Evolutionary conservation across 345 rosid species (phyloP).

Genomic region (Rhodamnia argentea): DNA sequence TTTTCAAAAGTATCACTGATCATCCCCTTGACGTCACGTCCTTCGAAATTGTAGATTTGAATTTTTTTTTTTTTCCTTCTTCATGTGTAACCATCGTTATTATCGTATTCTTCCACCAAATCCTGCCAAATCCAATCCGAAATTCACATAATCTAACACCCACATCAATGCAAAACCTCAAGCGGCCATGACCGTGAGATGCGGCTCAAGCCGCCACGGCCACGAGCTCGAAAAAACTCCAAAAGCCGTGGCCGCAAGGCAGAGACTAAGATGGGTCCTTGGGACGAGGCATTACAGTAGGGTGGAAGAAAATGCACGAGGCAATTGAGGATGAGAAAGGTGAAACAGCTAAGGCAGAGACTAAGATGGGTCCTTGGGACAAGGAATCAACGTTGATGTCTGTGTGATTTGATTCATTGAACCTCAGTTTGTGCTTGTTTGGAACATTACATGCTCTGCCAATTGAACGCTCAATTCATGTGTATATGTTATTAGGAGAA

Average conservation of each 20-base stretch:
- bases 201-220: neutral
- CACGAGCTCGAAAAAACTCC: neutral
- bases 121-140: neutral
- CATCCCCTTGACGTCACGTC: rapidly evolving
- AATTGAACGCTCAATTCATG: neutral
- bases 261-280: too few species aligned
- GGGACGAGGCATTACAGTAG: neutral
- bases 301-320: neutral
- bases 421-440: neutral
- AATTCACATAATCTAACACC: neutral
- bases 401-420: neutral
- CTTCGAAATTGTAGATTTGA: neutral
- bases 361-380: neutral
- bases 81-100: neutral
- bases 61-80: neutral
- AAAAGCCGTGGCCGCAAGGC: neutral
- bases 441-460: neutral
- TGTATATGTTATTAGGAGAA: too few species aligned
- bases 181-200: neutral
- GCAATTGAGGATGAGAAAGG: neutral
- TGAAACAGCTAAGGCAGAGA: neutral
- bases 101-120: neutral
- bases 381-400: neutral
- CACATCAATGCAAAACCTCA: neutral
- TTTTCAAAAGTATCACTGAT: neutral